Base-by-base conservation (phyloP, 768 basidiomycete species). In the Russula lepida region DNA sequence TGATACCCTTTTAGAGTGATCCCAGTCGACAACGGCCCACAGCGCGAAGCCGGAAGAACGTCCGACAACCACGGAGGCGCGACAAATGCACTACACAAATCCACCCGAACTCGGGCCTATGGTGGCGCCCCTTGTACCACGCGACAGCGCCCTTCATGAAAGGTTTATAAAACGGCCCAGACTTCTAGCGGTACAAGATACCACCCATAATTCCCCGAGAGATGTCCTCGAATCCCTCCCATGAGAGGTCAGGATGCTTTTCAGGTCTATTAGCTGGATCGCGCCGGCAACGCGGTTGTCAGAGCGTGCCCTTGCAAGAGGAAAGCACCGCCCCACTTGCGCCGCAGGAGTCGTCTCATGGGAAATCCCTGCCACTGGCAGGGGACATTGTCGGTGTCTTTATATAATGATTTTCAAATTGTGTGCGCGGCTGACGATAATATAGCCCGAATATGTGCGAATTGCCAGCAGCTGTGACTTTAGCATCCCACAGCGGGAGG, bases 31-130 rank as follows among this genome's bases (percentile, higher is more conserved):
- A 46, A 46, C 55, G 48, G 44, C 19, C 50, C 47, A 13, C 27
- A 48, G 11, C 8, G 25, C 49, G 41, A 64, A 64, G 63, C 55
- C 55, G 63, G 51, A 37, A 56, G 60, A 47, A 63, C 46, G 35
- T 64, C 63, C 63, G 63, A 62, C 60, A n/a, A 64, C 54, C 55
- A 54, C 63, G 63, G 63, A 64, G 60, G 51, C 25, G 60, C 63
- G 51, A 63, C 63, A 47, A 64, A 64, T 50, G 33, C 50, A 27
- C 53, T 15, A 50, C 53, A 27, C 27, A 41, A 30, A 27, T 15
- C 43, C 47, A 55, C n/a, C 46, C 50, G 54, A 43, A 60, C 54
- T 47, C 54, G 47, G 54, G 25, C 41, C 7, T 56, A 49, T 50
- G 46, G 53, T 64, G 27, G 48, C 54, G 39, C 54, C 19, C 53